phyloP scores from a whole-genome alignment of 2,329 filamentous ascomycete species.

The Aspergillus niger region DNA sequence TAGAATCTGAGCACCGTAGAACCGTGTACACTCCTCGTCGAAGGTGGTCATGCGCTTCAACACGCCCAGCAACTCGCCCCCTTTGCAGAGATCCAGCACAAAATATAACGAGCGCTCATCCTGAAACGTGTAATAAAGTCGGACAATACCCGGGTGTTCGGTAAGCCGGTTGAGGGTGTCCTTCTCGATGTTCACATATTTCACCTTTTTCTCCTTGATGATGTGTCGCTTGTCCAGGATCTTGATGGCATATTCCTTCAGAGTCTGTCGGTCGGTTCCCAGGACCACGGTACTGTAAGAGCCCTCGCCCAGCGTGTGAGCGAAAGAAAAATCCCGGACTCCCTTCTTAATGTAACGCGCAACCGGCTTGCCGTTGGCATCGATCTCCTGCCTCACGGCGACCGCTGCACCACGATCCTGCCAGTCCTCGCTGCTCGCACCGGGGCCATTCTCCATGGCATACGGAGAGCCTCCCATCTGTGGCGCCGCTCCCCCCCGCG shows the following conservation, averaged over 20 bases:
- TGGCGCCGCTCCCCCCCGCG: constrained; percentile 44
- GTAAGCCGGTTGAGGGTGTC: constrained; percentile 95
- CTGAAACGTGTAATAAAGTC: constrained; percentile 97
- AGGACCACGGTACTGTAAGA: constrained; percentile 96
- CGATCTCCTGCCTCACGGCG: constrained; percentile 76
- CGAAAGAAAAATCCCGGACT: constrained; percentile 94
- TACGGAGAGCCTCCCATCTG: constrained; percentile 52
- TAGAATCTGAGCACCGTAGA: constrained; percentile 93
- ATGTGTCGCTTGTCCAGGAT: constrained; percentile 98
- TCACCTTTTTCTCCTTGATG: constrained; percentile 99
- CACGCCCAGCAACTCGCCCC: constrained; percentile 87
- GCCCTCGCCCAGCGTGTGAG: constrained; percentile 85
- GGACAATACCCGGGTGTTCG: constrained; percentile 93
- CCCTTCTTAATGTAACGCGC: constrained; percentile 91
- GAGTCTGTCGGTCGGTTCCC: constrained; percentile 87
- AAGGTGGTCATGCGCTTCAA: constrained; percentile 94
- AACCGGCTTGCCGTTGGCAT: constrained; percentile 79
- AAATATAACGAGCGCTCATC: constrained; percentile 96
- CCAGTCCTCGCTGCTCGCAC: constrained; percentile 84
- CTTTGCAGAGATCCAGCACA: constrained; percentile 88
- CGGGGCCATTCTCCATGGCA: constrained; percentile 58
- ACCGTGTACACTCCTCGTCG: constrained; percentile 88
- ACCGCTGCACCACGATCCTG: constrained; percentile 92
- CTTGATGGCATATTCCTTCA: constrained; percentile 97
- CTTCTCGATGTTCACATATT: constrained; percentile 99